phyloP scores from a whole-genome alignment of 75 land plant species.

The Picea glauca region DNA sequence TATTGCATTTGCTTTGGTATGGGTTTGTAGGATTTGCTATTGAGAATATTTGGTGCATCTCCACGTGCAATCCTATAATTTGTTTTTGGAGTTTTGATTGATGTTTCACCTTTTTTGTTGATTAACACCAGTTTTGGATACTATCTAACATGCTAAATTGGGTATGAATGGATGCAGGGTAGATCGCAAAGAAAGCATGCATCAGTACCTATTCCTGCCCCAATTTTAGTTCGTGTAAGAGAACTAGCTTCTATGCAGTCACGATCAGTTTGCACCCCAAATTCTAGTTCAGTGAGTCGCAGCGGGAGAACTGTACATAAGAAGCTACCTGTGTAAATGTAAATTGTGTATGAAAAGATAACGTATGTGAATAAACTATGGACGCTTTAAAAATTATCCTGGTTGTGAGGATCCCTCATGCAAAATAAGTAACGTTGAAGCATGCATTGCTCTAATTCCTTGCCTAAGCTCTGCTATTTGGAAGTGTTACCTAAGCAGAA shows the following conservation, averaged over 20 bases:
- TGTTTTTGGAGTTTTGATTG: no score
- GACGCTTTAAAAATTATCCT: not conserved
- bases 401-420: not conserved
- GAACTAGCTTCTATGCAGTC: constrained; percentile 72
- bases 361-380: constrained; percentile 8
- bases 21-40: no score
- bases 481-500: not conserved
- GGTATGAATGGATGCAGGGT: constrained; percentile 12
- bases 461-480: not conserved
- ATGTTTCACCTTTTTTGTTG: not conserved
- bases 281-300: constrained; percentile 16
- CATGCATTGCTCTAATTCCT: no score
- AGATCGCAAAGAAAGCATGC: constrained; percentile 55
- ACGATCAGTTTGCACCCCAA: constrained; percentile 26
- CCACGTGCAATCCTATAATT: no score
- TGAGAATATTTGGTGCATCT: no score
- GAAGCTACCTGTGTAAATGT: constrained; percentile 13
- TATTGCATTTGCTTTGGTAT: no score
- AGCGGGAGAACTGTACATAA: constrained; percentile 37
- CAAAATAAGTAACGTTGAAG: constrained; percentile 1
- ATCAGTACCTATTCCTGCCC: constrained; percentile 64
- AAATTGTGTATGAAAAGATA: not conserved
- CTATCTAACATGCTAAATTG: not conserved
- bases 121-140: not conserved
- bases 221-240: constrained; percentile 59